Base-by-base conservation (phyloP, 495 filamentous ascomycete species). In the Penicillium waksmanii region DNA sequence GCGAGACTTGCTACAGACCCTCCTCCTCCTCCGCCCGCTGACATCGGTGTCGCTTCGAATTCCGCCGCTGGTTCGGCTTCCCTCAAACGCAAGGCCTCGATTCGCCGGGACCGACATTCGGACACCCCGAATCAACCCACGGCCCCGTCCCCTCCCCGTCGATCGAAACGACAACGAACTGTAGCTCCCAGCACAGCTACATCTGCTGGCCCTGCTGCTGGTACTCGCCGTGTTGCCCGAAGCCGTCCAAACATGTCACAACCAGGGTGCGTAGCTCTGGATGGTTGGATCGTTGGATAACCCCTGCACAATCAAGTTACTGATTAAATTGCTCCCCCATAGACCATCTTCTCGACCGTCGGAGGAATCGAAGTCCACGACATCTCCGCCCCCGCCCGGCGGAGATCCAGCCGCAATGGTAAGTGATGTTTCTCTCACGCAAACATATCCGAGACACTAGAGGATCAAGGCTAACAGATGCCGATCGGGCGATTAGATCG, bases 241-340 rank as follows among this genome's bases (percentile, higher is more conserved):
- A 89, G 76, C 77, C 82, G 70, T 70, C 85, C 82, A 75, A 82
- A 80, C 68, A 95, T 94, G 93, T 92, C 92, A 76, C 90, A 88
- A 80, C 85, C 89, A 71, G 87, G 85, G 91, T 95, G 77, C 55
- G 84, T 79, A 42, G 10, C 27, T 23, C 13, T 10, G 9, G 42
- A 25, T 34, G 11, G 2, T 19, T 40, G 1, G 42, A 36, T 34
- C n/a, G 2, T 19, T 40, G 2, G 48, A 35, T 31, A 18, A 38
- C 48, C 36, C 27, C 6, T 38, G 36, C 4, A 44, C 15, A 4
- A 44, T 40, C 12, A 40, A 12, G 36, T 40, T 12, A 40, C 36
- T 40, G 36, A 40, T 40, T 9, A 44, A 44, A 18, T 8, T 17
- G 42, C 42, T 44, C 5, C 8, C 17, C 13, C 36, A 3, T 62